phyloP scores from a whole-genome alignment of 345 rosid genomes.

The Camelina hispida region DNA sequence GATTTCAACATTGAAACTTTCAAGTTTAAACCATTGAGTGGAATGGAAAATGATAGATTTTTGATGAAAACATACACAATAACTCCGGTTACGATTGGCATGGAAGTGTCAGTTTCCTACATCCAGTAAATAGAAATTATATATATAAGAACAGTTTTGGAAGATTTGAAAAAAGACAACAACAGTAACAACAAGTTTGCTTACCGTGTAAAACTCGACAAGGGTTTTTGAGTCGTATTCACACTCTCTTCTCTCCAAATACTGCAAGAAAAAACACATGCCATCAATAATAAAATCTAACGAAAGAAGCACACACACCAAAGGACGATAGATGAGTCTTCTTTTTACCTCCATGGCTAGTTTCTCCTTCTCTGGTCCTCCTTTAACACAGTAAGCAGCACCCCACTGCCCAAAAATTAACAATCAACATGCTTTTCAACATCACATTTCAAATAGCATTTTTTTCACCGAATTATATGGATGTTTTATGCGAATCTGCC shows the following conservation, averaged over 20 bases:
- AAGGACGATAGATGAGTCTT: background rate
- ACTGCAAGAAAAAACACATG: slow-evolving; percentile 51
- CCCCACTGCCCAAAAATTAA: slow-evolving; percentile 67
- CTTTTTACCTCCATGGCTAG: slow-evolving; percentile 79
- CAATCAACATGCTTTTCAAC: too few species aligned
- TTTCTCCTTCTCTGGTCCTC: slow-evolving; percentile 80
- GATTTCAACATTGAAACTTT: slow-evolving; percentile 2
- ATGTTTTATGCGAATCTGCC: too few species aligned
- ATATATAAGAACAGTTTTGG: background rate
- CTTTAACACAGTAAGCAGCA: slow-evolving; percentile 87
- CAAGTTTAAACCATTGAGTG: background rate
- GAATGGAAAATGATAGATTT: too few species aligned
- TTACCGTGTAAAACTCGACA: slow-evolving; percentile 76
- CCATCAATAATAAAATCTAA: background rate
- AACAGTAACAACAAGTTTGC: slow-evolving; percentile 5
- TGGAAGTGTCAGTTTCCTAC: slow-evolving; percentile 58
- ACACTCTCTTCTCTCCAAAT: slow-evolving; percentile 89
- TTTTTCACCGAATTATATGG: too few species aligned
- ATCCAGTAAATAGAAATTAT: background rate
- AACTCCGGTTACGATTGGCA: slow-evolving; percentile 66
- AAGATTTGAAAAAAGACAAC: background rate
- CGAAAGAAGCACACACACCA: background rate
- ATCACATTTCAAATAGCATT: background rate
- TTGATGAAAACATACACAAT: too few species aligned
- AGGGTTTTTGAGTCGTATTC: slow-evolving; percentile 81